These are phyloP conservation scores for Pleurotus eryngii DNA, from an alignment of 768 basidiomycete genomes.

Conservation along the genomic window DNA sequence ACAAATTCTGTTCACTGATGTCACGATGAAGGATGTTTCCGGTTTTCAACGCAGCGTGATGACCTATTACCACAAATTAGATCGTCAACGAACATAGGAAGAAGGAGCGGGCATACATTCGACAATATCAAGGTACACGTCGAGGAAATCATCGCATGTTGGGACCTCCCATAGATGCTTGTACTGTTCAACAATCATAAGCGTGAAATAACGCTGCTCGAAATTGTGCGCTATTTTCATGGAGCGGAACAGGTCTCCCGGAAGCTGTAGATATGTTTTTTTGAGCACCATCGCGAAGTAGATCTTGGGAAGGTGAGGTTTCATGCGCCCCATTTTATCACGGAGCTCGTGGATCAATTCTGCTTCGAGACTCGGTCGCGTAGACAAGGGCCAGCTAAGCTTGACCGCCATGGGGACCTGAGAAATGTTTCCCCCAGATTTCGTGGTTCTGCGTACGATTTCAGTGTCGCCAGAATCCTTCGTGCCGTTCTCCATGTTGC, in stretches of 20 bases:
- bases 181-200: constrained; percentile 16
- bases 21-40: constrained; percentile 25
- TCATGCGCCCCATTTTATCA: constrained; percentile 7
- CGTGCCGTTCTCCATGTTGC: no score
- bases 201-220: constrained; percentile 14
- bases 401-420: constrained; percentile 8
- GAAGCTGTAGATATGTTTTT: constrained; percentile 10
- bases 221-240: background rate
- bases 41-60: constrained; percentile 17
- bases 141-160: constrained; percentile 22
- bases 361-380: constrained; percentile 9
- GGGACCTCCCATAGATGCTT: constrained; percentile 18
- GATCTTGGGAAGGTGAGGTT: constrained; percentile 13
- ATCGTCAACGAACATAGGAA: background rate
- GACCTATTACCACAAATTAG: constrained; percentile 14
- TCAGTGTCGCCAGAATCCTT: background rate
- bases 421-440: background rate
- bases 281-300: background rate
- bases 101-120: no score
- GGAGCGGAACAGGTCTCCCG: background rate
- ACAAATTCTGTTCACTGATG: constrained; percentile 27
- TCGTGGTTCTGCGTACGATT: background rate
- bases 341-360: constrained; percentile 5
- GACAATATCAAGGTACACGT: constrained; percentile 24
- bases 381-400: constrained; percentile 12